Conservation (phyloP, 176 grass and related monocot species). For the Triticum monococcum region DNA sequence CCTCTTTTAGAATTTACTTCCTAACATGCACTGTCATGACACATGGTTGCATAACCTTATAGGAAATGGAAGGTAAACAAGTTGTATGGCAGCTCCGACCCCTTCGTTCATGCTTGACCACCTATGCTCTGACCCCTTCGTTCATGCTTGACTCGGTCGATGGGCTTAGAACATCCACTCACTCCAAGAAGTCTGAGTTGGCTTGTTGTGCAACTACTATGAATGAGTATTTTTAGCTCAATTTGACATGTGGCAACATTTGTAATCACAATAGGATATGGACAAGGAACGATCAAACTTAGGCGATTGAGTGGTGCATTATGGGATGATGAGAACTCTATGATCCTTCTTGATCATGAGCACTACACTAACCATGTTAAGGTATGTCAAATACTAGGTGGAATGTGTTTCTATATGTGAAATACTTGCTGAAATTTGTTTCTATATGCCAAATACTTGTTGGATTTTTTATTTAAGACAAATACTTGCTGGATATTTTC, state of each 20-base stretch:
- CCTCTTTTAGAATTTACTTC: neutral
- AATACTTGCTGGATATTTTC: no score
- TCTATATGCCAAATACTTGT: neutral
- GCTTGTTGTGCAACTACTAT: neutral
- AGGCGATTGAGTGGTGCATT: neutral
- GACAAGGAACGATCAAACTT: neutral
- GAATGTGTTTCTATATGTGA: neutral
- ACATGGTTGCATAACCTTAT: neutral
- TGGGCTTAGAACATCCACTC: neutral
- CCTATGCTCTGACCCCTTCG: neutral
- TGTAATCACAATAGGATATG: neutral
- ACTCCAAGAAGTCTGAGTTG: neutral
- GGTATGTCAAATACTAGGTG: neutral
- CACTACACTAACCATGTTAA: neutral
- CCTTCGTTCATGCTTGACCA: neutral
- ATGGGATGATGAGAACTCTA: constrained; percentile 1
- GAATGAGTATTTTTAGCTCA: neutral
- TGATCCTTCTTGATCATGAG: neutral
- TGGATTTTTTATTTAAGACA: no score
- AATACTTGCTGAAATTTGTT: neutral
- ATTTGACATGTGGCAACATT: neutral
- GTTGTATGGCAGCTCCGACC: neutral
- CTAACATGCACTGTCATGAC: neutral
- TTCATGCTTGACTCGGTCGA: neutral
- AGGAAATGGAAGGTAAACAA: neutral